Evolutionary conservation across 2,329 filamentous ascomycete genomes (phyloP), one percentile per base, ranked within the genome.

Genomic region (Colletotrichum karsti): DNA sequence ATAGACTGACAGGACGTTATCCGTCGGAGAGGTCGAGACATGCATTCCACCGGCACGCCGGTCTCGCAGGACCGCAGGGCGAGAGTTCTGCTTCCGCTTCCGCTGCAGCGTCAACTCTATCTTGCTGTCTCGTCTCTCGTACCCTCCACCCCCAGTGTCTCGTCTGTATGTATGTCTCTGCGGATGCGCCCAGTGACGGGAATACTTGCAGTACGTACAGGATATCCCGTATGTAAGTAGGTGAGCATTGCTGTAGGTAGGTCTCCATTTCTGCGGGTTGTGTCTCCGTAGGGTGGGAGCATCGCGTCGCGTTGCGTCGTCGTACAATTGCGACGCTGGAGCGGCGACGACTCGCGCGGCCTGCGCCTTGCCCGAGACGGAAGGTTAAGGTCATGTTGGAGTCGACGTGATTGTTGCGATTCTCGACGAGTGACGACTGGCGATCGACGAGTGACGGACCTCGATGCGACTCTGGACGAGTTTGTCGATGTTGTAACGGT

Each of bases 331-430:
- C 53, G 53, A 63, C 64, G 35, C 44, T 63, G 64, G 44, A 53
- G 64, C 51, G 64, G 53, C 37, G 64, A 57, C 42, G 42, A 57
- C 48, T 63, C 42, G 63, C 63, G 50, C 59, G 58, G 63, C 51
- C 63, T 37, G 53, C 64, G 30, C 53, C 35, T 18, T 67, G 37
- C 53, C 26, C 42, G 42, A 22, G 41, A 67, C 39, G 63, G 51
- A 30, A 56, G 30, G 41, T 57, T 42, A 24, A 20, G 39, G n/a
- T n/a, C 26, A 57, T 6, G 26, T 26, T 24, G 20, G 22, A 33
- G 58, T 7, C 9, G 50, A 33, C n/a, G 20, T 33, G n/a, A 61
- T 33, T n/a, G 41, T 46, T 28, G 51, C 22, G 37, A 13, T 7
- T 20, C 33, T 35, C 10, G 33, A 20, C 42, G 44, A 18, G 15